Base-by-base conservation (phyloP, 257 asterid genomes). In the Plantago major region DNA sequence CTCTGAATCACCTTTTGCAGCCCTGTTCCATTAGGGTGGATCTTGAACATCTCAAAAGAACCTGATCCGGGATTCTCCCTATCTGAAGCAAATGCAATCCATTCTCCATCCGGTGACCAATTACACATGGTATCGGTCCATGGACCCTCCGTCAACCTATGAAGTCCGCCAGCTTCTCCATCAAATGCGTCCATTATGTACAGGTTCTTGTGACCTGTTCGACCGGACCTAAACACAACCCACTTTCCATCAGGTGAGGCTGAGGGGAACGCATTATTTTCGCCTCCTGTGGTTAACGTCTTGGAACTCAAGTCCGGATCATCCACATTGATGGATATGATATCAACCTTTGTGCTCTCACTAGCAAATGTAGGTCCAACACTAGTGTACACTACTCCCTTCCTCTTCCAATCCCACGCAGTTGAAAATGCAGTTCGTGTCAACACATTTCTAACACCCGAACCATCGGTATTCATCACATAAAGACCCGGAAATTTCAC, bases 91-190 rank as follows among this genome's bases (percentile, higher is more conserved):
- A 91, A 91, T 0, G 78, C 88, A 0, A 91, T 91, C 98, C 98
- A 88, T 26, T 91, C 85, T 0, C 92, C 95, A 46, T 85, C 80
- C 0, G 96, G 98, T 0, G 98, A 91, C 98, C 98, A 91, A 51
- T 76, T 91, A 56, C 94, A 74, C 98, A 91, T 91, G 1, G 98
- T 91, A 64, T 91, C 98, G 0, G 87, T 70, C 96, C 98, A 91
- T 0, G 94, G 73, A 7, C 96, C 96, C 9, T 81, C 81, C 0
- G 96, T 85, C 26, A 91, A 70, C 70, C 73, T 68, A 46, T 67
- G 37, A 9, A 91, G 80, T 58, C 85, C 81, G 6, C 73, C 83
- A n/a, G 44, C 15, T 68, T 91, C 98, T 16, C 98, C 98, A 0
- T 82, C 56, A 54, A 82, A 33, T 5, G 96, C 89, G 48, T 91